A percentile compares a stretch with the other conserved stretches of the same genome.
These are phyloP conservation scores for Cladorrhinum sp. DNA, from an alignment of 2,329 filamentous ascomycete genomes.

Conservation along the genomic window DNA sequence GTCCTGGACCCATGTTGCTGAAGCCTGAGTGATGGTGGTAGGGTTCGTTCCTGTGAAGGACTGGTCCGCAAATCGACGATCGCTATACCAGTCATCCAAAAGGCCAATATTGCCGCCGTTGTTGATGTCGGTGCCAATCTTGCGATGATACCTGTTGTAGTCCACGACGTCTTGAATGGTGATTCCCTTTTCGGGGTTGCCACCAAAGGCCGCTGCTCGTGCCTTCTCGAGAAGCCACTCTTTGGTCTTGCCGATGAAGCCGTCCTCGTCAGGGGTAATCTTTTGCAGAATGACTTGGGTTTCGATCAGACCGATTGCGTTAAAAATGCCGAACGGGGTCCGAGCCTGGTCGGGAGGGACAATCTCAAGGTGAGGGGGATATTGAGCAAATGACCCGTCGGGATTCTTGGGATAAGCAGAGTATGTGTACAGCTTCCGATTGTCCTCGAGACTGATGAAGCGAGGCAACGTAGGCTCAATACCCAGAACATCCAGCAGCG, in stretches of 20 bases:
- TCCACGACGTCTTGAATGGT: slow-evolving; percentile 33
- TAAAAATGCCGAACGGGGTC: slow-evolving; percentile 32
- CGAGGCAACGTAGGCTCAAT: slow-evolving; percentile 35
- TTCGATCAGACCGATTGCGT: slow-evolving; percentile 31
- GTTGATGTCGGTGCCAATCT: slow-evolving; percentile 36
- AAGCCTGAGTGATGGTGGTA: slow-evolving; percentile 42
- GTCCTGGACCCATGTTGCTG: slow-evolving; percentile 32
- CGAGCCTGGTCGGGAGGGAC: slow-evolving; percentile 30
- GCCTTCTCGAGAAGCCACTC: slow-evolving; percentile 31
- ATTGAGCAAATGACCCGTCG: slow-evolving; percentile 30
- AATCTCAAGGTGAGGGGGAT: slow-evolving; percentile 33
- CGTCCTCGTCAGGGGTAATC: slow-evolving; percentile 32
- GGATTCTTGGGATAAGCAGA: slow-evolving; percentile 28
- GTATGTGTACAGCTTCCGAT: slow-evolving; percentile 33
- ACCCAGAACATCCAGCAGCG: slow-evolving; percentile 35
- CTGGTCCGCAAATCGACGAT: slow-evolving; percentile 44
- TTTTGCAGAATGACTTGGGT: slow-evolving; percentile 33
- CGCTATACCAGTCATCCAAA: slow-evolving; percentile 41
- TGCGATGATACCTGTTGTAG: slow-evolving; percentile 37
- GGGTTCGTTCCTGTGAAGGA: slow-evolving; percentile 44
- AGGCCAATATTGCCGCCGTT: slow-evolving; percentile 34
- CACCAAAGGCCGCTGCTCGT: slow-evolving; percentile 28
- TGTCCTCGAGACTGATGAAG: slow-evolving; percentile 30
- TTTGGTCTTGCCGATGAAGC: slow-evolving; percentile 31
- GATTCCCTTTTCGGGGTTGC: slow-evolving; percentile 30